Conservation (phyloP, 148 eudicot genomes). For the Persicaria maculosa region DNA sequence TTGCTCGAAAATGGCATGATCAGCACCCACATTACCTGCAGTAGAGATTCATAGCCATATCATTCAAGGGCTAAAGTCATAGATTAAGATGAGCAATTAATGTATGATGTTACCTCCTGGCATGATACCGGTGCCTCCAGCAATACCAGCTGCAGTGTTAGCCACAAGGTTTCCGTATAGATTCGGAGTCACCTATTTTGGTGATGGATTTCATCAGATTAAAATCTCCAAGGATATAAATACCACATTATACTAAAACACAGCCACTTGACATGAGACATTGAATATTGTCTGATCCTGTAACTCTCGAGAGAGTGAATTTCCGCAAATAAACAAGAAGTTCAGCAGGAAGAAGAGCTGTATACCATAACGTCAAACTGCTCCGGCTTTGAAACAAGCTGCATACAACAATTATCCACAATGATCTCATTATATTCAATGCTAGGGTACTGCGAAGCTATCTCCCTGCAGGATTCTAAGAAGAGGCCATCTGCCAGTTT, state of each 20-base stretch:
- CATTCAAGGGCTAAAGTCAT: not conserved
- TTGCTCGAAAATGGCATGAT: constrained; percentile 81
- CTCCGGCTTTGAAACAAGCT: constrained; percentile 84
- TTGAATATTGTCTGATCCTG: not conserved
- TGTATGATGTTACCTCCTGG: constrained; percentile 54
- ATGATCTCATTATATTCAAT: constrained; percentile 75
- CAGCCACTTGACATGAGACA: not conserved
- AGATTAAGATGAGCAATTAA: not conserved
- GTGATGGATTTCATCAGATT: constrained; percentile 14
- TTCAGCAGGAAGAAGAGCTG: not conserved
- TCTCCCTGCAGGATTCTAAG: constrained; percentile 81
- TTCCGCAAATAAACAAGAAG: not conserved
- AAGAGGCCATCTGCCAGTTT: constrained; percentile 88
- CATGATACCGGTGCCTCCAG: constrained; percentile 85
- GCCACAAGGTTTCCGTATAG: constrained; percentile 77
- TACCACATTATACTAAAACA: not conserved
- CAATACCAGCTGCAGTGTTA: constrained; percentile 84
- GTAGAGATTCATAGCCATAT: not conserved
- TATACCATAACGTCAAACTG: constrained; percentile 89
- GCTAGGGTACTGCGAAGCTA: constrained; percentile 63
- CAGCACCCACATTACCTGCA: constrained; percentile 75
- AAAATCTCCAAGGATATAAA: no score
- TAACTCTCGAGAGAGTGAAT: not conserved
- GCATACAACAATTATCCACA: constrained; percentile 95
- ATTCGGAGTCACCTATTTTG: constrained; percentile 73